Evolutionary conservation across 169 alveolate species (phyloP), one percentile per base, ranked within the genome.

Genomic region (Plasmodium chabaudi): DNA sequence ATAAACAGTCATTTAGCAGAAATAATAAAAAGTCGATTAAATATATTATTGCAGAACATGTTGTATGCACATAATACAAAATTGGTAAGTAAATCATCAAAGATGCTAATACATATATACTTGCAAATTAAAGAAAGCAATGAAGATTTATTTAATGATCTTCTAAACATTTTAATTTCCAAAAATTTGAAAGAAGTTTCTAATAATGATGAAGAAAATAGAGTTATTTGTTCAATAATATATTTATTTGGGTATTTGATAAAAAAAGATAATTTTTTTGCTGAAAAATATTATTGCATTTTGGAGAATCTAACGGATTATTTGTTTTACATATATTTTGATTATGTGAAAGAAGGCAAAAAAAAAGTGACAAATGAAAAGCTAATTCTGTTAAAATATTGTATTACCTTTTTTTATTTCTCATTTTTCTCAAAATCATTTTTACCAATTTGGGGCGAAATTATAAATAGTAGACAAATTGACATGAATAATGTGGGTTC

Each of bases 221-320:
- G 25, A 12, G 49, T 25, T 9, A 44, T 53, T 15, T 79, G 72
- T 47, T 56, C 67, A 13, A n/a, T 23, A 53, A 55, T 79, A 59
- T 67, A 61, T 27, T 49, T 67, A 13, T 79, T 79, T 67, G 89
- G 89, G 3, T 61, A 67, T 12, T 13, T 79, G 21, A 79, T 79
- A 51, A 79, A 79, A 79, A 79, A 65, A 57, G 84, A 79, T 55
- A 67, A 34, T 12, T 7, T 12, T 12, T 65, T 79, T 79, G 61
- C 34, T 79, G 57, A 79, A 47, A 79, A 44, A 71, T 79, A 79
- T 56, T 49, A 21, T 61, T 17, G 34, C 6, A 17, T 79, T 27
- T 69, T 79, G 25, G 84, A 79, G 60, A 44, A 55, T 46, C 42
- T 79, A 9, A 79, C 89, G 44, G 44, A 67, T 51, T 79, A 57